These are phyloP conservation scores for Curvularia hawaiiensis DNA, from an alignment of 2,329 filamentous ascomycete species.

Conservation along the genomic window DNA sequence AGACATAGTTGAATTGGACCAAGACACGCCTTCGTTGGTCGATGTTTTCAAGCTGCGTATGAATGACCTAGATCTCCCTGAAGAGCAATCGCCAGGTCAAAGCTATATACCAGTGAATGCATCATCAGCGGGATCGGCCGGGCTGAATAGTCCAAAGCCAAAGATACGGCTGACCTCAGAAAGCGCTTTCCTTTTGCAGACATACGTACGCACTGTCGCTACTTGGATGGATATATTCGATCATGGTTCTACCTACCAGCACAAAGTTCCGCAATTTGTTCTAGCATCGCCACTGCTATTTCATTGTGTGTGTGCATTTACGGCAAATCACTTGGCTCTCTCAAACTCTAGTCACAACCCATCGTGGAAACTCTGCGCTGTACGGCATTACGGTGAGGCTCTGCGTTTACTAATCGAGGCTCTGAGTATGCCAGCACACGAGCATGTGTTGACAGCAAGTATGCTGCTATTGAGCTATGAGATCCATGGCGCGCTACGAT, in stretches of 20 bases:
- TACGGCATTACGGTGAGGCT: constrained; percentile 38
- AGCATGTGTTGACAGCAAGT: constrained; percentile 40
- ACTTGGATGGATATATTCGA: constrained; percentile 46
- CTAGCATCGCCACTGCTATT: constrained; percentile 40
- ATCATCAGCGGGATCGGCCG: constrained; percentile 17
- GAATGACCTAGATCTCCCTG: constrained; percentile 25
- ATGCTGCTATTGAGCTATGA: constrained; percentile 45
- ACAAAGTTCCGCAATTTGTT: constrained; percentile 33
- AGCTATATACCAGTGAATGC: constrained; percentile 16
- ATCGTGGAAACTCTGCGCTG: constrained; percentile 39
- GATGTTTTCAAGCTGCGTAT: constrained; percentile 37
- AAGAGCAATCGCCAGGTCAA: constrained; percentile 18
- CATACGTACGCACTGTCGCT: constrained; percentile 41
- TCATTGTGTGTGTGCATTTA: constrained; percentile 43
- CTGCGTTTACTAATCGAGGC: constrained; percentile 38
- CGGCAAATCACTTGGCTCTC: constrained; percentile 42
- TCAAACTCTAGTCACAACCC: constrained; percentile 29
- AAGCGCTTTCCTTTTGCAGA: constrained; percentile 40
- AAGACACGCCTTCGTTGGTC: constrained; percentile 14
- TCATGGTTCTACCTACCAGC: constrained; percentile 37
- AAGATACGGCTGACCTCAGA: constrained; percentile 32
- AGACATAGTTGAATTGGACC: constrained; percentile 4
- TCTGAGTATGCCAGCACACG: constrained; percentile 32
- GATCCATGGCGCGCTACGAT: constrained; percentile 32
- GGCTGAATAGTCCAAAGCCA: constrained; percentile 5